Evolutionary conservation across 2,329 filamentous ascomycete genomes (phyloP), one percentile per base, ranked within the genome.

Genomic region (Sporothrix luriei): DNA sequence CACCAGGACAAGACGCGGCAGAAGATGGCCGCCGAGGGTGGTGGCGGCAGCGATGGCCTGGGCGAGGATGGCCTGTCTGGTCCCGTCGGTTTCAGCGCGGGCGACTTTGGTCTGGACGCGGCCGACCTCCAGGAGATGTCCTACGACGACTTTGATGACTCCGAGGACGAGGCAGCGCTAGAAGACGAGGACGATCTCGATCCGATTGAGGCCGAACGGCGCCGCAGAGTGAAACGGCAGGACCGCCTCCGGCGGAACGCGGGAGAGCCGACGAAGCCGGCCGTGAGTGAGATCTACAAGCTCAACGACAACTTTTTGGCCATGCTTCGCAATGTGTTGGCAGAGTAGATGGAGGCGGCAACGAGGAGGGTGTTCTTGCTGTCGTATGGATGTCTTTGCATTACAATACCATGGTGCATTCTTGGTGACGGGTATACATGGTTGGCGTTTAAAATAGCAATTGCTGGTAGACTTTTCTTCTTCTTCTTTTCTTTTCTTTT

Each of bases 1-100:
- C 95, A 99, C 78, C 89, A 94, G 72, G 93, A 97, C 80, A 99
- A 99, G 84, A 99, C 95, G 10, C 84, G 94, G 68, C 95, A 98
- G 82, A 99, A 99, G 85, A 98, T 99, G 95, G 95, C 95, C 0
- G 93, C 93, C 2, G 93, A 94, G 76, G 89, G 88, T 3, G 89
- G 88, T 3, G 84, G 78, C 7, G 83, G 84, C 69, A 40, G 85
- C 69, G 64, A 61, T 11, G 68, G 54, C 5, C 43, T 43, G n/a
- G 71, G 52, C 29, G 66, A 67, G 11, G 66, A 33, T 3, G 68
- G 55, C 1, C 11, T 81, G 67, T 84, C 85, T 7, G 86, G 85
- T 10, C 87, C 83, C 29, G 82, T 84, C 73, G 82, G 79, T 16
- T 96, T 98, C 81, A 89, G 86, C 76, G 90, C 90, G 26, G 88